These are phyloP conservation scores for Apiosordaria backusii DNA, from an alignment of 495 filamentous ascomycete genomes.

Conservation along the genomic window DNA sequence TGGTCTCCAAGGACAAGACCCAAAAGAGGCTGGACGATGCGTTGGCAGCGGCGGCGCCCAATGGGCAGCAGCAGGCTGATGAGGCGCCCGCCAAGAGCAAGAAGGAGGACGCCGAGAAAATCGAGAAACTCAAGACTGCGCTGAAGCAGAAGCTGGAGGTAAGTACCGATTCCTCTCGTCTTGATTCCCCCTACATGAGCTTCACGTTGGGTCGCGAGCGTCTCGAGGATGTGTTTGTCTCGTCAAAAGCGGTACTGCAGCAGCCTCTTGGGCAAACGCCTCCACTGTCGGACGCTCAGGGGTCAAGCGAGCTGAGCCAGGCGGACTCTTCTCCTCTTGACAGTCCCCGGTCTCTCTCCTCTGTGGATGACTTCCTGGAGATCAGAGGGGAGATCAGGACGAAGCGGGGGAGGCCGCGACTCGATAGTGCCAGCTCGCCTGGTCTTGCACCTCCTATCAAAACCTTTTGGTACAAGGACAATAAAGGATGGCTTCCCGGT, in stretches of 20 bases:
- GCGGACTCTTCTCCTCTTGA: background rate
- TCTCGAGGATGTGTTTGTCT: background rate
- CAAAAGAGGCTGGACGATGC: slow-evolving; percentile 47
- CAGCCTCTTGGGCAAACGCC: slow-evolving; percentile 1
- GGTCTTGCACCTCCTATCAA: background rate
- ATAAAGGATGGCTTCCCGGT: background rate
- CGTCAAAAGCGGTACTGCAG: background rate
- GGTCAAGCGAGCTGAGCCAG: background rate
- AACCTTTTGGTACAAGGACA: background rate
- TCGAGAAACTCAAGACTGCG: slow-evolving; percentile 47
- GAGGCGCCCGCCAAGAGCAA: slow-evolving; percentile 31
- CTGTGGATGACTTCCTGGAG: background rate
- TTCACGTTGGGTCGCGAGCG: slow-evolving; percentile 5
- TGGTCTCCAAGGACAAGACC: slow-evolving; percentile 54
- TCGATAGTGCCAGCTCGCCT: background rate
- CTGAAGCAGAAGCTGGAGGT: slow-evolving; percentile 49
- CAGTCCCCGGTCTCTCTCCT: background rate
- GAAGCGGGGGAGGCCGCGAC: background rate
- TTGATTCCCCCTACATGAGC: slow-evolving; percentile 16
- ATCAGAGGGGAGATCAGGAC: background rate
- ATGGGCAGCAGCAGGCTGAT: slow-evolving; percentile 9
- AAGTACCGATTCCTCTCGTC: slow-evolving; percentile 24
- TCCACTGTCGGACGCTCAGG: background rate
- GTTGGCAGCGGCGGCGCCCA: slow-evolving; percentile 16
- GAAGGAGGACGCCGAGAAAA: slow-evolving; percentile 50